Percentiles rank a stretch among this genome's conserved stretches.
Evolutionary conservation across 345 rosid genomes (phyloP).

Genomic region (Pelargonium nanum): DNA sequence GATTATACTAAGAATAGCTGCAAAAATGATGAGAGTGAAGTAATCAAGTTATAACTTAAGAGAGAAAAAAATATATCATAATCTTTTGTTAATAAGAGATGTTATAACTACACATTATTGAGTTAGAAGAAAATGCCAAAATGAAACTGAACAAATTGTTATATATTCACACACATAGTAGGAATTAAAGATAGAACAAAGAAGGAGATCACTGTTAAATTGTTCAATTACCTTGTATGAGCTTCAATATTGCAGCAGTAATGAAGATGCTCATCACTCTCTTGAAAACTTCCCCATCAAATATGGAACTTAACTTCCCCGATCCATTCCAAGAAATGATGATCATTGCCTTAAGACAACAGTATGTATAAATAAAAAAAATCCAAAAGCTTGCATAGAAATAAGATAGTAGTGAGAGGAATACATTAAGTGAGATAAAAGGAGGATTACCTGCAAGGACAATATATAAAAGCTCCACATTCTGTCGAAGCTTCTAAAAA

Average conservation of each 20-base stretch:
- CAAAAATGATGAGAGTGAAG: slow-evolving; percentile 21
- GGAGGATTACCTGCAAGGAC: slow-evolving; percentile 57
- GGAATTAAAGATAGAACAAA: not conserved
- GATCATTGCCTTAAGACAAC: slow-evolving; percentile 83
- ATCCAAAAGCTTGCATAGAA: slow-evolving; percentile 10
- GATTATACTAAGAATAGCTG: slow-evolving; percentile 91
- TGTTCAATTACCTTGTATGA: slow-evolving; percentile 69
- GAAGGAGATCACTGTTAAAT: not conserved
- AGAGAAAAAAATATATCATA: not conserved
- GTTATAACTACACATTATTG: too few species aligned
- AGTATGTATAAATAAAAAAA: slow-evolving; percentile 11
- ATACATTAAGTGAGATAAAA: not conserved
- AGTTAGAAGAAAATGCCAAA: too few species aligned
- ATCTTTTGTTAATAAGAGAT: not conserved
- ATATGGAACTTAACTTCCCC: slow-evolving; percentile 46
- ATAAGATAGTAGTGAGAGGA: not conserved
- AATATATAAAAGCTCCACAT: slow-evolving; percentile 98
- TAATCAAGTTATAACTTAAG: slow-evolving; percentile 5
- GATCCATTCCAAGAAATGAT: slow-evolving; percentile 90
- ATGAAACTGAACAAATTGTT: not conserved
- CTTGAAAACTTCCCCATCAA: slow-evolving; percentile 53
- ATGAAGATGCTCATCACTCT: slow-evolving; percentile 84
- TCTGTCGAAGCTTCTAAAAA: slow-evolving; percentile 96
- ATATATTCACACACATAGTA: not conserved
- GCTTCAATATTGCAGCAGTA: slow-evolving; percentile 92